Base-by-base conservation (phyloP, 2,329 filamentous ascomycete species). In the Penicillium sumatraense region DNA sequence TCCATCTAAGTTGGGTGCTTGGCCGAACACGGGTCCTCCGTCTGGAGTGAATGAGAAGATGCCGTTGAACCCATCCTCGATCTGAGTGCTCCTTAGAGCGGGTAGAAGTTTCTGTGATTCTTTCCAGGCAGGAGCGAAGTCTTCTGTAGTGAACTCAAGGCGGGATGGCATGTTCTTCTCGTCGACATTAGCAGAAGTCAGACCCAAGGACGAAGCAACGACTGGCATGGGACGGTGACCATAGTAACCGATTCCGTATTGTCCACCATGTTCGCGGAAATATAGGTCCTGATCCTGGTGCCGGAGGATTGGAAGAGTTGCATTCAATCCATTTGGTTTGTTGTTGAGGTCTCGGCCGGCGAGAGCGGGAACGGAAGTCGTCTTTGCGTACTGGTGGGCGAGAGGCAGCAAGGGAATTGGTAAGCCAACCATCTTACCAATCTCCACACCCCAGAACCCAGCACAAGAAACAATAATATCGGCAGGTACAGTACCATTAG, bases 41-140 rank as follows among this genome's bases (percentile, higher is more conserved):
- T 88, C 85, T 0, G 85, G 85, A 0, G 85, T 88, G 64, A 88
- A 88, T 0, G 85, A 88, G 69, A 88, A 85, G 61, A 88, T 80
- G 2, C 85, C 85, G 61, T 88, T 88, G 76, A 88, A 88, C 0
- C 84, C 86, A 36, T 86, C 80, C 0, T 75, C 80, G 6, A 88
- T 79, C 54, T 83, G 69, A 13, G 73, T 79, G 4, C 83, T 72
- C 3, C 72, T 68, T 3, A 88, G 71, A 1, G 72, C 73, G 0
- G 86, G 85, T 1, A 88, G 67, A 0, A 88, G 69, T 26, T 82
- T 76, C 57, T 82, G 74, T 0, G 82, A 81, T 11, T 83, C 73
- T 55, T 82, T 73, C 85, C 85, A 88, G 0, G 84, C 86, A 0
- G 83, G 81, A 2, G 77, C 79, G 54, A 88, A 88, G 63, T 88